Percentiles rank a stretch among this genome's conserved stretches.
Evolutionary conservation across 805 yeast species (phyloP).

Genomic region (Candida saitoana): DNA sequence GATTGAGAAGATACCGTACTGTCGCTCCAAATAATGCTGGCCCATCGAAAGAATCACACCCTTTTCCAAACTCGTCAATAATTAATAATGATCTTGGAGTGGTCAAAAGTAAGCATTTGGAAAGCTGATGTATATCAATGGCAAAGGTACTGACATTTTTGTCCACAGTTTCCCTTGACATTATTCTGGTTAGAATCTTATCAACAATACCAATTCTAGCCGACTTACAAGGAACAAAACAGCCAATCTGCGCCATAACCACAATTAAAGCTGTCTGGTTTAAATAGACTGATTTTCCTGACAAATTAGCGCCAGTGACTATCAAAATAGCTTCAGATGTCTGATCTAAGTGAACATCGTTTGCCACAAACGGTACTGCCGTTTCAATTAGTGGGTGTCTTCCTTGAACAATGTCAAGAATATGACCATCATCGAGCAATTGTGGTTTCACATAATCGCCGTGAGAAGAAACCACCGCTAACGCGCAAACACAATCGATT

Average conservation of each 20-base stretch:
- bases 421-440: neutral
- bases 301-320: conserved; percentile 38
- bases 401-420: conserved; percentile 33
- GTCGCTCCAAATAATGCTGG: conserved; percentile 42
- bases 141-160: conserved; percentile 47
- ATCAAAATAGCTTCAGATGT: conserved; percentile 26
- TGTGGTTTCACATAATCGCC: conserved; percentile 5
- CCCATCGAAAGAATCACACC: conserved; percentile 46
- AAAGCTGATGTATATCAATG: conserved; percentile 45
- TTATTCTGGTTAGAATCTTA: conserved; percentile 43
- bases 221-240: conserved; percentile 47
- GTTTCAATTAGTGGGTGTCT: conserved; percentile 47
- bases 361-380: conserved; percentile 38
- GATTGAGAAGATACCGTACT: conserved; percentile 20
- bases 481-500: conserved; percentile 9
- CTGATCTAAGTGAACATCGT: conserved; percentile 27
- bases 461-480: conserved; percentile 5
- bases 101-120: conserved; percentile 35
- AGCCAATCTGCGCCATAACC: conserved; percentile 50
- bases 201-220: conserved; percentile 48
- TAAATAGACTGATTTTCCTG: conserved; percentile 50
- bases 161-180: conserved; percentile 35
- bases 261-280: conserved; percentile 47
- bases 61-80: conserved; percentile 54
- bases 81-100: conserved; percentile 42